phyloP scores from a whole-genome alignment of 2,329 filamentous ascomycete species.

The Eutypella sp. region DNA sequence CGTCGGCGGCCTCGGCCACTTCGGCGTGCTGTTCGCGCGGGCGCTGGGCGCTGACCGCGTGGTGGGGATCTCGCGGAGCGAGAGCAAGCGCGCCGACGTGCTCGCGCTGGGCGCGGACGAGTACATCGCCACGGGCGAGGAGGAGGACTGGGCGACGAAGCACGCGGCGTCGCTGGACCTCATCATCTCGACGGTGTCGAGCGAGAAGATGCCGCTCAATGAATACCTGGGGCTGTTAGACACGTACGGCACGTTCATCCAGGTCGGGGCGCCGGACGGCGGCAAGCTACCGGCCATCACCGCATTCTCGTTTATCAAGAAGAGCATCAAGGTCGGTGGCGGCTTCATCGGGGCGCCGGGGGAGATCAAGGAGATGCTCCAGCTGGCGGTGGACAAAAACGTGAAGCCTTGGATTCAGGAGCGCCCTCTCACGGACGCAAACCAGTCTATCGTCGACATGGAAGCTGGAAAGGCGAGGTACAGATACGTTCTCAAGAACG shows the following conservation, averaged over 20 bases:
- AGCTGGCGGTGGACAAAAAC: slow-evolving; percentile 53
- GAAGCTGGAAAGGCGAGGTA: slow-evolving; percentile 50
- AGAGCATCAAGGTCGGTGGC: slow-evolving; percentile 48
- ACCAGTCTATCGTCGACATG: slow-evolving; percentile 53
- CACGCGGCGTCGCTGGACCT: slow-evolving; percentile 50
- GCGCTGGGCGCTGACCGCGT: slow-evolving; percentile 60
- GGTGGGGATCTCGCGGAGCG: slow-evolving; percentile 52
- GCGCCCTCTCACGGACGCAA: slow-evolving; percentile 53
- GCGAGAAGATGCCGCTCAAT: slow-evolving; percentile 51
- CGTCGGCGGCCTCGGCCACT: slow-evolving; percentile 64
- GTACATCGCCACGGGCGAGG: slow-evolving; percentile 41
- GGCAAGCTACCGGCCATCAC: slow-evolving; percentile 39
- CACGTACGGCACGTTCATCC: slow-evolving; percentile 56
- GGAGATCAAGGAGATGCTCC: slow-evolving; percentile 58
- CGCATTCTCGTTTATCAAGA: slow-evolving; percentile 54
- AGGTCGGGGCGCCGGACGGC: slow-evolving; percentile 63
- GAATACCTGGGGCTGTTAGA: slow-evolving; percentile 60
- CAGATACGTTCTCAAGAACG: slow-evolving; percentile 43
- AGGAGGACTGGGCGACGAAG: slow-evolving; percentile 50
- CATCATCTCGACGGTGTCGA: slow-evolving; percentile 55
- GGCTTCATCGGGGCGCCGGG: slow-evolving; percentile 43
- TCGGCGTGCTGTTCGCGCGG: slow-evolving; percentile 63
- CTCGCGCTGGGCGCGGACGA: slow-evolving; percentile 53
- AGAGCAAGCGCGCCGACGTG: slow-evolving; percentile 50
- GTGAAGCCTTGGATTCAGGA: slow-evolving; percentile 54